phyloP scores from a whole-genome alignment of 192 early-diverging fungal genomes.

The Fimicolochytrium jonesii region DNA sequence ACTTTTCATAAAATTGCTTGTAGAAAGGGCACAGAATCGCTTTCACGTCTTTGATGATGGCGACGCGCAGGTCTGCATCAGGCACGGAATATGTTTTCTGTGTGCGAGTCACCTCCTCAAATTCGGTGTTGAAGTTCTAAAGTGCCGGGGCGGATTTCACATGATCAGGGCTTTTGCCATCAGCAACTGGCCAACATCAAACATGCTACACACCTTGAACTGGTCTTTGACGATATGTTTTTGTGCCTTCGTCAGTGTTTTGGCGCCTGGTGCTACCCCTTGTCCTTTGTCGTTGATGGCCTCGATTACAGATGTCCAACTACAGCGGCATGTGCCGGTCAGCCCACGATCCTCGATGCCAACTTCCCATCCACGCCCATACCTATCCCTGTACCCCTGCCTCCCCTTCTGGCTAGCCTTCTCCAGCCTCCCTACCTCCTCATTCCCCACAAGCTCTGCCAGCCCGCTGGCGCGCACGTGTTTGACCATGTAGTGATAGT shows the following conservation, averaged over 20 bases:
- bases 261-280: conserved; percentile 53
- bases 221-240: conserved; percentile 74
- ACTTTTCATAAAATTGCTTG: conserved; percentile 68
- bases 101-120: conserved; percentile 66
- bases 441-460: conserved; percentile 47
- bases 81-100: conserved; percentile 76
- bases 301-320: conserved; percentile 74
- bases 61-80: conserved; percentile 66
- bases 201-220: conserved; percentile 58
- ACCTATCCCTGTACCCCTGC: conserved; percentile 46
- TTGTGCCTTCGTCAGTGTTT: conserved; percentile 61
- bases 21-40: conserved; percentile 76
- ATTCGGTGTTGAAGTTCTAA: conserved; percentile 76
- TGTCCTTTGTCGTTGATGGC: conserved; percentile 69
- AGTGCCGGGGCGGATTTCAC: neutral
- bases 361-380: conserved; percentile 15
- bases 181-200: neutral
- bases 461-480: conserved; percentile 50
- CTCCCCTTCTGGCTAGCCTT: conserved; percentile 47
- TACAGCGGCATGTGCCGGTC: conserved; percentile 18
- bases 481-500: conserved; percentile 71
- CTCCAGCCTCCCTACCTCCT: conserved; percentile 47
- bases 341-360: neutral
- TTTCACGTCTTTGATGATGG: conserved; percentile 68
- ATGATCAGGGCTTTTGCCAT: conserved; percentile 1